A percentile compares a stretch with the other conserved stretches of the same genome.
phyloP scores from a whole-genome alignment of 257 asterid species.

The Rubia yunnanensis region DNA sequence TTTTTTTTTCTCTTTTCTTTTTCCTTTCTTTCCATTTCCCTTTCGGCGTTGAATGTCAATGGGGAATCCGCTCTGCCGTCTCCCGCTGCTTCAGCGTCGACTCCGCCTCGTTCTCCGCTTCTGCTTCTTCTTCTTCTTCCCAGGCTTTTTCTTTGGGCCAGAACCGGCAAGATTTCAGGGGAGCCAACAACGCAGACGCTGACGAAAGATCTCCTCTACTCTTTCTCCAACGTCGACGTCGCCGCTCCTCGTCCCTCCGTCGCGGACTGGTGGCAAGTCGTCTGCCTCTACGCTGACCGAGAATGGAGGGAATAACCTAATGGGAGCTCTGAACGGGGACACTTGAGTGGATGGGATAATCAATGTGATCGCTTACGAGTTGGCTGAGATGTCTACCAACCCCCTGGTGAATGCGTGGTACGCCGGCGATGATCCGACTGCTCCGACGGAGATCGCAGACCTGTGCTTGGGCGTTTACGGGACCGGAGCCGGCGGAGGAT shows the following conservation, averaged over 20 bases:
- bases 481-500: slow-evolving; percentile 72
- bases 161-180: too few relatives aligned
- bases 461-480: slow-evolving; percentile 66
- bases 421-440: slow-evolving; percentile 56
- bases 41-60: too few relatives aligned
- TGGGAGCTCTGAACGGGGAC: slow-evolving; percentile 60
- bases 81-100: too few relatives aligned
- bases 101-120: too few relatives aligned
- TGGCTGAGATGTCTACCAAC: slow-evolving; percentile 62
- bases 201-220: too few relatives aligned
- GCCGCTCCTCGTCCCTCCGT: slow-evolving; percentile 47
- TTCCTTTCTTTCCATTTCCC: too few relatives aligned
- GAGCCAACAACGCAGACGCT: too few relatives aligned
- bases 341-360: slow-evolving; percentile 68
- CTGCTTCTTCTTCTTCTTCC: too few relatives aligned
- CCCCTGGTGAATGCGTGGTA: slow-evolving; percentile 78
- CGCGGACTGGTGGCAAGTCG: slow-evolving; percentile 69
- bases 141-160: too few relatives aligned
- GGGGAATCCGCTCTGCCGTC: too few relatives aligned
- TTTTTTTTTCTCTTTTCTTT: too few relatives aligned
- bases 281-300: slow-evolving; percentile 37
- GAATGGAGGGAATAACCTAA: slow-evolving; percentile 20
- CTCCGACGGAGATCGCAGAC: slow-evolving; percentile 77
- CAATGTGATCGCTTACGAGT: slow-evolving; percentile 70
- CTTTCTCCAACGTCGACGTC: slow-evolving; percentile 32